Conservation (phyloP, 345 rosid genomes). For the Moricandia moricandioides region DNA sequence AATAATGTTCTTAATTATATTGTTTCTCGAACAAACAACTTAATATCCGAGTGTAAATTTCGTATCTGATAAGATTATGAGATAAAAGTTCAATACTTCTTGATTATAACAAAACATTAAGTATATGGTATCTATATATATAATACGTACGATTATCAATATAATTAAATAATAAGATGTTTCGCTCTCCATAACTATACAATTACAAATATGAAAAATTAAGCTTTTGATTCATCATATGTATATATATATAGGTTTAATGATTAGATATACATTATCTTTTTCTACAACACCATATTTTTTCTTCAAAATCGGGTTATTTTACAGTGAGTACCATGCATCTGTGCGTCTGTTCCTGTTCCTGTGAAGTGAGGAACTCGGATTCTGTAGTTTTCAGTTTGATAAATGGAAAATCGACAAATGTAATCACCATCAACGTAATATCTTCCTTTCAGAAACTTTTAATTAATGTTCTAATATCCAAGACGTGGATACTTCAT, state of each 20-base stretch:
- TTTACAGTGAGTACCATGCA: background rate
- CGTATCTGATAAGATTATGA: background rate
- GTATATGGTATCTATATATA: background rate
- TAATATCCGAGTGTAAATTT: background rate
- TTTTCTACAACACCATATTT: background rate
- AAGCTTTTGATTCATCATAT: background rate
- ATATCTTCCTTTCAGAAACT: too few species aligned
- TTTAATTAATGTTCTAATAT: background rate
- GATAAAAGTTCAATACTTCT: background rate
- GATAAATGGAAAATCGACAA: background rate
- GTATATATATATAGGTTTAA: background rate
- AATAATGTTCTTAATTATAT: background rate
- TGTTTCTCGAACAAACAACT: background rate
- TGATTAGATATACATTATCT: background rate
- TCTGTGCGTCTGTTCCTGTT: background rate
- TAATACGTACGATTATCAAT: background rate
- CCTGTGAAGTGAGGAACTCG: background rate
- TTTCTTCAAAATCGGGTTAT: background rate
- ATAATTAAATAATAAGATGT: background rate
- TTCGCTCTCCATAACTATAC: background rate
- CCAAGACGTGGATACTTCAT: constrained; percentile 17
- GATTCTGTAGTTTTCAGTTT: background rate
- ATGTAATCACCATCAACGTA: too few species aligned
- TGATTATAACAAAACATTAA: background rate
- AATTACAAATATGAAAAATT: background rate